Conservation (phyloP, 2,329 filamentous ascomycete species). For the Lecanoromycetidae sp. region DNA sequence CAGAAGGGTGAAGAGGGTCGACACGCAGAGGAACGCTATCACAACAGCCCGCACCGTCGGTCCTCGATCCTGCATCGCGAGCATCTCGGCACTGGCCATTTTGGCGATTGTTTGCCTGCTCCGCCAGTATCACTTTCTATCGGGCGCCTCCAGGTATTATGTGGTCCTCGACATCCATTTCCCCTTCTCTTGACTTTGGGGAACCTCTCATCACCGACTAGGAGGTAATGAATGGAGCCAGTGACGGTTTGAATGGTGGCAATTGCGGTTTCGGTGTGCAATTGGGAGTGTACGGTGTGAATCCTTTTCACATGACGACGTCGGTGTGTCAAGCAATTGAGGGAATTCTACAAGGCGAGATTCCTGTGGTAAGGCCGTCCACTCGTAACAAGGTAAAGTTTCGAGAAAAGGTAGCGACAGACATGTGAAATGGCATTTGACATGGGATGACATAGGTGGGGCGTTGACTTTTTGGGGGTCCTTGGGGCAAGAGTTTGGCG, state of each 20-base stretch:
- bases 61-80: slow-evolving; percentile 22
- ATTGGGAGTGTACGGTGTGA: too few relatives aligned
- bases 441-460: too few relatives aligned
- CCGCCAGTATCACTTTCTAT: not conserved
- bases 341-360: too few relatives aligned
- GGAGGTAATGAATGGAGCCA: not conserved
- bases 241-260: not conserved
- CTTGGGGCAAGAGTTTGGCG: too few relatives aligned
- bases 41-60: slow-evolving; percentile 32
- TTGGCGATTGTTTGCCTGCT: not conserved
- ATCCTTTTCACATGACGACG: too few relatives aligned
- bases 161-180: not conserved
- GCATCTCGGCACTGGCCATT: slow-evolving; percentile 1
- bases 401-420: too few relatives aligned
- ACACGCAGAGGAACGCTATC: slow-evolving; percentile 44
- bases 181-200: not conserved
- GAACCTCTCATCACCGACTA: not conserved
- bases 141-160: not conserved
- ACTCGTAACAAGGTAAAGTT: too few relatives aligned
- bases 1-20: slow-evolving; percentile 62
- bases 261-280: too few relatives aligned
- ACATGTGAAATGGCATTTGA: too few relatives aligned
- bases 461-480: too few relatives aligned
- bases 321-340: too few relatives aligned
- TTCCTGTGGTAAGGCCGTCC: too few relatives aligned